Base-by-base conservation (phyloP, 352 stramenopile species). In the Globisporangium recalcitrans region DNA sequence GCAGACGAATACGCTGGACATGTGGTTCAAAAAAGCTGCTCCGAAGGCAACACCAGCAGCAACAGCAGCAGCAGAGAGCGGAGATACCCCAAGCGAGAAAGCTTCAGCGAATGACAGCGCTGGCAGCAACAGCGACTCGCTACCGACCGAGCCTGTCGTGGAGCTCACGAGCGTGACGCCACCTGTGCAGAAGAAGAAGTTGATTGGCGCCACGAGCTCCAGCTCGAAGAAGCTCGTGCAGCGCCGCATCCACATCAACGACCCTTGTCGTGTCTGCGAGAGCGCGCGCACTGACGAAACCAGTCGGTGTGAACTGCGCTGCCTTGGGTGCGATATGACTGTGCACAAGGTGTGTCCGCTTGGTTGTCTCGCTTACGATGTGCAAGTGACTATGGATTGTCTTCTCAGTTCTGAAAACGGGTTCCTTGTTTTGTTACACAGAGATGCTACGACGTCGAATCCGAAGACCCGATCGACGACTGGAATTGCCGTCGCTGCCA, bases 261-360 rank as follows among this genome's bases (percentile, higher is more conserved):
- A 90, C 60, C 66, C 78, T 46, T 91, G 82, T 54, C 82, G 78
- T 32, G 82, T 90, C 11, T 91, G 80, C 38, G 77, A 82, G 22
- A 73, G 57, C 42, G 74, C 72, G 58, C 85, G 77, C 48, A 75
- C 73, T 5, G 77, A 87, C n/a, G 72, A 73, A 14, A 64, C 60
- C 11, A 70, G 65, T 56, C 69, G 82, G 11, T 91, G 82, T 31
- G 79, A 88, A 56, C 57, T 86, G 61, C 80, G 81, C 60, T 91
- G 82, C 38, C 62, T 70, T 21, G 72, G 64, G n/a, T 90, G 77
- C 65, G 74, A 80, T 27, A 84, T 88, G 77, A 88, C 78, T 14
- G 75, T 88, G 44, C 78, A 91, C 70, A 87, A 83, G 74, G 72
- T 79, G 26, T 13, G 68, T 36, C 34, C 13, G n/a, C 34, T 16